Conservation (phyloP, 768 basidiomycete genomes). For the Rhodosporidiobolus odoratus region DNA sequence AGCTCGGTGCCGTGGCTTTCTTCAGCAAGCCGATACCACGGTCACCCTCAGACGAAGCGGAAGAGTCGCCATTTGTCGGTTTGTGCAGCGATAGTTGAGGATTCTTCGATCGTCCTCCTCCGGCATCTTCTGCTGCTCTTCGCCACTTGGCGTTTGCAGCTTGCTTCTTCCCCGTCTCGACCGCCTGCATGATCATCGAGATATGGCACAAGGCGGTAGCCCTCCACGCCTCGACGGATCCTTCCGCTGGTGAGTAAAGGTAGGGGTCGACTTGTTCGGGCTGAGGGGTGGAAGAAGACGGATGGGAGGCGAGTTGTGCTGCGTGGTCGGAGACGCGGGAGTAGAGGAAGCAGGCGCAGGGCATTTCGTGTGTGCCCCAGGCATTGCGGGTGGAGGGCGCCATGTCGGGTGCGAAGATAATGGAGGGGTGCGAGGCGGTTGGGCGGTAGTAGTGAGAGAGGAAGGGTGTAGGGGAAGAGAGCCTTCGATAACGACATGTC, state of each 20-base stretch:
- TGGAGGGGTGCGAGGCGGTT: slow-evolving; percentile 23
- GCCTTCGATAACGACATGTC: slow-evolving; percentile 8
- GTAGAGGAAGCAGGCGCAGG: slow-evolving; percentile 41
- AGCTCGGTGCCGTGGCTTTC: slow-evolving; percentile 27
- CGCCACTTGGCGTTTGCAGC: background rate
- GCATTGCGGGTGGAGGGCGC: slow-evolving; percentile 22
- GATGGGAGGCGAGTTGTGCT: background rate
- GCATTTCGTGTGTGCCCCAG: slow-evolving; percentile 32
- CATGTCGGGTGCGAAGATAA: slow-evolving; percentile 38
- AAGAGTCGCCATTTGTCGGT: background rate
- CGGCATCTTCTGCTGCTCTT: background rate
- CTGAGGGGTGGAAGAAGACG: background rate
- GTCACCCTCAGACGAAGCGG: background rate
- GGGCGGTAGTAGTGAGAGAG: slow-evolving; percentile 36
- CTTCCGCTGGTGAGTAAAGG: slow-evolving; percentile 25
- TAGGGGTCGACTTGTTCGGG: slow-evolving; percentile 9
- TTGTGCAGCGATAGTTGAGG: background rate
- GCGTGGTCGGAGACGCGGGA: slow-evolving; percentile 26
- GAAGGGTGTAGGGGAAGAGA: slow-evolving; percentile 30
- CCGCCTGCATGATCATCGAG: slow-evolving; percentile 26
- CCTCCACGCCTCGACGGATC: slow-evolving; percentile 32
- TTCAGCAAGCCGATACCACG: background rate
- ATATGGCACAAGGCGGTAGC: slow-evolving; percentile 34
- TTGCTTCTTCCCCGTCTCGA: slow-evolving; percentile 9
- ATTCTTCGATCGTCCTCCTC: background rate